A percentile compares a stretch with the other conserved stretches of the same genome.
These are phyloP conservation scores for Neopestalotiopsis sp. DNA, from an alignment of 2,329 filamentous ascomycete genomes.

Conservation along the genomic window DNA sequence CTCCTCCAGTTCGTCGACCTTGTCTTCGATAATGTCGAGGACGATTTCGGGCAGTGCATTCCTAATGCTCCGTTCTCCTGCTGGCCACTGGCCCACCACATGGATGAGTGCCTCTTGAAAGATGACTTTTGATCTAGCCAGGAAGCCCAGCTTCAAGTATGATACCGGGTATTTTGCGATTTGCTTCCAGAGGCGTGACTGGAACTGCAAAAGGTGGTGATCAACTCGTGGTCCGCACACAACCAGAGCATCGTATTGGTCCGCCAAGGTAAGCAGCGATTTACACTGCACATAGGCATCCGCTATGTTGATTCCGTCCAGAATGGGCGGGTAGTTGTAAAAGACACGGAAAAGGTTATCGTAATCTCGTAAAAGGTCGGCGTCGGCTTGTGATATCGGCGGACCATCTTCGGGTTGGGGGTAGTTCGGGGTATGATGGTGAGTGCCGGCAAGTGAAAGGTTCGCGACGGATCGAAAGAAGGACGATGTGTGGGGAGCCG, in stretches of 20 bases:
- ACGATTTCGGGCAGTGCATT: conserved; percentile 75
- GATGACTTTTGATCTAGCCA: conserved; percentile 82
- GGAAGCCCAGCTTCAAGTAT: conserved; percentile 87
- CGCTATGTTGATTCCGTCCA: conserved; percentile 88
- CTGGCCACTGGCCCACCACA: conserved; percentile 92
- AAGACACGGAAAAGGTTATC: conserved; percentile 95
- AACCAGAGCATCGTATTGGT: conserved; percentile 89
- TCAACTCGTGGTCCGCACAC: conserved; percentile 91
- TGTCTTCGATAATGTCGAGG: conserved; percentile 91
- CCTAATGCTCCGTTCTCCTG: conserved; percentile 77
- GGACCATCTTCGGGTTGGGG: conserved; percentile 31
- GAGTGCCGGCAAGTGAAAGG: conserved; percentile 60
- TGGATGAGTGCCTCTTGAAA: conserved; percentile 90
- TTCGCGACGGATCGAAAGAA: conserved; percentile 92
- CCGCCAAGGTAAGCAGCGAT: conserved; percentile 83
- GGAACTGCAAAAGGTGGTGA: conserved; percentile 92
- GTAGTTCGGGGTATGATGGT: conserved; percentile 36
- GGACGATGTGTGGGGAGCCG: conserved; percentile 47
- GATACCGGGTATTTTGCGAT: conserved; percentile 95
- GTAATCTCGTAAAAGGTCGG: conserved; percentile 87
- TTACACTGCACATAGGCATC: conserved; percentile 95
- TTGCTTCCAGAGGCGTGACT: conserved; percentile 90
- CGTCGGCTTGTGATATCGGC: conserved; percentile 62
- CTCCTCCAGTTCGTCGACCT: conserved; percentile 90
- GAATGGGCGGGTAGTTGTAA: conserved; percentile 85